Base-by-base conservation (phyloP, 1,284 basidiomycete species). In the Pseudozyma tsukubaensis region DNA sequence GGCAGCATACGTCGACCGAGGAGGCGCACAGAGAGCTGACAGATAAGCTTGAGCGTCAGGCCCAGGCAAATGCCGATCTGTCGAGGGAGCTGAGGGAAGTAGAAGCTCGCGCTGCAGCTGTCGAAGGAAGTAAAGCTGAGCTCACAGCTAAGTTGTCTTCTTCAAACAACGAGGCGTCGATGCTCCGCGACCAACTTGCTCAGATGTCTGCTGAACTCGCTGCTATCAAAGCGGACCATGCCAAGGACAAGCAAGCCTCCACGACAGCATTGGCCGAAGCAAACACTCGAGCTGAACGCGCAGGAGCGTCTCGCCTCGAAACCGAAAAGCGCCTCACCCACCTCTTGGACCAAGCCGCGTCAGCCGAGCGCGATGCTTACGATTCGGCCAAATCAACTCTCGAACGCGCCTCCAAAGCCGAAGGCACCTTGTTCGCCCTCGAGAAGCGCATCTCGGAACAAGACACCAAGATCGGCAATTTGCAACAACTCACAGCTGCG, bases 401-500 rank as follows among this genome's bases (percentile, higher is more conserved):
- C 0, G 69, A 82, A 44, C 62, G 72, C 1, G 72, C 74, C 8
- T 59, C 65, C 8, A 74, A 72, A 35, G 66, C 74, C 19, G 80
- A 82, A 49, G 80, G 80, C 1, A 67, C 78, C 47, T 40, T 73
- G 3, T 10, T 45, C 0, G 61, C 71, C 16, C 59, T 82, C 13
- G 71, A 79, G 37, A 80, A 79, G 57, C 66, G 78, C 6, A 43
- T 79, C 11, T 32, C 58, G 2, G 78, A 80, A 18, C 77, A 77
- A 36, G 80, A 82, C 59, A 51, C 50, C 57, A 77, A 79, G 67
- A 66, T 82, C 29, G 64, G 50, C 50, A 80, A 76, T 34, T 57
- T 82, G 54, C 78, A 78, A 24, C 59, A 63, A 7, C 29, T 82
- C 7, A 66, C 66, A 1, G 77, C 79, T 8, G 76, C 70, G 35